Conservation (phyloP, 2,329 filamentous ascomycete genomes). For the Thielaviopsis euricoi region DNA sequence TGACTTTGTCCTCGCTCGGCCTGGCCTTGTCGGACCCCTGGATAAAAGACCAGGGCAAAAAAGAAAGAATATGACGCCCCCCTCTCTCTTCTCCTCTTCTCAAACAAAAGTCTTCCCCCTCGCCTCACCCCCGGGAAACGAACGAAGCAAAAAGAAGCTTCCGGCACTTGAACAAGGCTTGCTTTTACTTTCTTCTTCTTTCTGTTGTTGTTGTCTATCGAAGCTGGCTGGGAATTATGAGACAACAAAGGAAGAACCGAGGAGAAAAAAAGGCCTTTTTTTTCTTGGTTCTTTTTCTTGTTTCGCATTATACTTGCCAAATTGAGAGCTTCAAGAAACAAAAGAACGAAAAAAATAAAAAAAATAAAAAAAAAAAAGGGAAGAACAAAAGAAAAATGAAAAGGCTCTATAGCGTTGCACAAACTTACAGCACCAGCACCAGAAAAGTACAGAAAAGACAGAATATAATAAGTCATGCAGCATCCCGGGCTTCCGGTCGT, state of each 20-base stretch:
- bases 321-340: background rate
- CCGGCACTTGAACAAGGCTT: too few species aligned
- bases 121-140: too few species aligned
- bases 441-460: background rate
- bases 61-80: too few species aligned
- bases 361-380: background rate
- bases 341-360: background rate
- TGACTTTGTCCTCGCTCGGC: background rate
- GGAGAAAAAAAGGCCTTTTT: background rate
- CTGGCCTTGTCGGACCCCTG: background rate
- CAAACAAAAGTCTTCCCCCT: too few species aligned
- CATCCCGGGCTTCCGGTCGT: too few species aligned
- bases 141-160: too few species aligned
- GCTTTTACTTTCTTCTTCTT: background rate
- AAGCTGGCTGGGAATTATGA: background rate
- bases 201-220: background rate
- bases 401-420: background rate
- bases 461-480: too few species aligned
- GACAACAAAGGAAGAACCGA: background rate
- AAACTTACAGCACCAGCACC: too few species aligned
- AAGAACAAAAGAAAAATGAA: background rate
- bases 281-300: background rate
- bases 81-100: too few species aligned
- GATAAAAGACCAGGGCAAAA: too few species aligned
- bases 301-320: background rate